Evolutionary conservation across 495 filamentous ascomycete species (phyloP).

Genomic region (Lepraria neglecta): DNA sequence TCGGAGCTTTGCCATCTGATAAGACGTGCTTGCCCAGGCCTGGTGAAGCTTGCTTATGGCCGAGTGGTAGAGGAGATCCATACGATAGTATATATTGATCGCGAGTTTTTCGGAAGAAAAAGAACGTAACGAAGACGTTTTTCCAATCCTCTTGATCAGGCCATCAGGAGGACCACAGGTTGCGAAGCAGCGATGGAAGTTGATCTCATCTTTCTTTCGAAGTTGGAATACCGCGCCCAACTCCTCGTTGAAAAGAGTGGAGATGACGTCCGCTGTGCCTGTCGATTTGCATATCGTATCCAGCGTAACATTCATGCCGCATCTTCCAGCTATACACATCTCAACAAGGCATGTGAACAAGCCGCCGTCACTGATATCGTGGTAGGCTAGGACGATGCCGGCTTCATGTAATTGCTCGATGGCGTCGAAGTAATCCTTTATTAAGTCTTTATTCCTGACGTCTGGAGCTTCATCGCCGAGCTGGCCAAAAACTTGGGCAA

Average conservation of each 20-base stretch:
- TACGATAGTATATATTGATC: constrained; percentile 66
- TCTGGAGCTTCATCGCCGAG: constrained; percentile 83
- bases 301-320: constrained; percentile 78
- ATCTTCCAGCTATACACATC: constrained; percentile 97
- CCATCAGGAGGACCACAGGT: constrained; percentile 80
- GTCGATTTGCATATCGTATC: constrained; percentile 56
- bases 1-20: constrained; percentile 81
- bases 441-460: constrained; percentile 68
- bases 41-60: constrained; percentile 75
- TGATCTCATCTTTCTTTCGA: constrained; percentile 69
- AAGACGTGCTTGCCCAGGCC: constrained; percentile 80
- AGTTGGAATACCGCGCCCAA: constrained; percentile 93
- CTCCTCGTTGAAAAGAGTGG: constrained; percentile 89
- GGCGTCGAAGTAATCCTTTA: constrained; percentile 91
- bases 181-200: constrained; percentile 86
- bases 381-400: constrained; percentile 83
- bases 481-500: constrained; percentile 83
- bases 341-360: constrained; percentile 86
- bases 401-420: constrained; percentile 77
- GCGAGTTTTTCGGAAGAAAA: constrained; percentile 69
- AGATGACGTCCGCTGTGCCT: constrained; percentile 57
- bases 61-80: constrained; percentile 58
- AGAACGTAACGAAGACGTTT: constrained; percentile 55
- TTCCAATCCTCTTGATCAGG: constrained; percentile 78
- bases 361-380: constrained; percentile 93